These are phyloP conservation scores for Lipomyces sp. DNA, from an alignment of 805 yeast species.

Conservation along the genomic window DNA sequence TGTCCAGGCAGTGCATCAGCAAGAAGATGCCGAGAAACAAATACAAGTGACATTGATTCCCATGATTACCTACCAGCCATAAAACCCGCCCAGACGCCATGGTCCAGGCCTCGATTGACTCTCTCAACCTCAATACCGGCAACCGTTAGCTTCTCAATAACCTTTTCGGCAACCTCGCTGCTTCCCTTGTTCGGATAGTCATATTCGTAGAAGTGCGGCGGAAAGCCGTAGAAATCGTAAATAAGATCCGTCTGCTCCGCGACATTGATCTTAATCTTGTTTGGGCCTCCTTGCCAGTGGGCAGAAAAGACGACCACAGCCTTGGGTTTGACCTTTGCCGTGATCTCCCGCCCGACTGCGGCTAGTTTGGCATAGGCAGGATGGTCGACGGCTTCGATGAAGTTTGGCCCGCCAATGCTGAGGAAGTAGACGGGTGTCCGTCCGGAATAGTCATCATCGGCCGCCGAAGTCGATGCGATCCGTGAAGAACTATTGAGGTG, in stretches of 20 bases:
- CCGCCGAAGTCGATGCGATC: neutral
- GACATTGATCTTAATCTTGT: constrained; percentile 18
- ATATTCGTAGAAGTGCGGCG: constrained; percentile 63
- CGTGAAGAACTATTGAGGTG: neutral
- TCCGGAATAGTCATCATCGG: too few relatives aligned
- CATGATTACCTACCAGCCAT: neutral
- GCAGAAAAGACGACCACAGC: constrained; percentile 70
- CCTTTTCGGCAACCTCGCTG: constrained; percentile 51
- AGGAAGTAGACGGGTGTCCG: constrained; percentile 62
- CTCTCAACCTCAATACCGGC: constrained; percentile 53
- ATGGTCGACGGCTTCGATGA: constrained; percentile 60
- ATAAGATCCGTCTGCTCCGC: constrained; percentile 58
- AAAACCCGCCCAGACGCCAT: constrained; percentile 73
- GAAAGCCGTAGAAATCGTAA: constrained; percentile 78
- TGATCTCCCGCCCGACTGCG: constrained; percentile 57
- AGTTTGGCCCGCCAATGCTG: constrained; percentile 82
- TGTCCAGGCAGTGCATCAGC: neutral
- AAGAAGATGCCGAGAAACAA: neutral
- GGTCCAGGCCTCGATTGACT: constrained; percentile 68
- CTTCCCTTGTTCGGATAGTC: constrained; percentile 60
- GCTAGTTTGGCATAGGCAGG: constrained; percentile 61
- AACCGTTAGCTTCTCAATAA: constrained; percentile 50
- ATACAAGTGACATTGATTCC: constrained; percentile 16
- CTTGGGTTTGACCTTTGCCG: constrained; percentile 53
- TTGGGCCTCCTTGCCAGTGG: constrained; percentile 62